Evolutionary conservation across 2,329 filamentous ascomycete genomes (phyloP).

Genomic region (Lachnellula subtilissima): DNA sequence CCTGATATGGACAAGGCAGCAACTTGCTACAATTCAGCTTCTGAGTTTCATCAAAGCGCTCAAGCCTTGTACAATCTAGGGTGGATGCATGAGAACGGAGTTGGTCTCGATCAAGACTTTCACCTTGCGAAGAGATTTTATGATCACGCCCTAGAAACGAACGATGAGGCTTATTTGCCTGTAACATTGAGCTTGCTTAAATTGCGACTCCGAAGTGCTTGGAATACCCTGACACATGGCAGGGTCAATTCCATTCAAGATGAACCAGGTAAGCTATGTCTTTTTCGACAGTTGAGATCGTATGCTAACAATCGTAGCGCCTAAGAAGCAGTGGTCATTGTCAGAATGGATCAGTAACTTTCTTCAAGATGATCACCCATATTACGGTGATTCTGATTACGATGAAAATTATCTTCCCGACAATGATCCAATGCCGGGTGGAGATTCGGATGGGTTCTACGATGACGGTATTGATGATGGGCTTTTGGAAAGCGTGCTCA

Average conservation of each 20-base stretch:
- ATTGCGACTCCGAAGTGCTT: conserved; percentile 78
- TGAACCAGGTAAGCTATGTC: conserved; percentile 63
- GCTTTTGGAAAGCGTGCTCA: conserved; percentile 77
- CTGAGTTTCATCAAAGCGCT: conserved; percentile 85
- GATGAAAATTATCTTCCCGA: conserved; percentile 38
- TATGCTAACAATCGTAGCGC: conserved; percentile 45
- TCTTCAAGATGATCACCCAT: conserved; percentile 58
- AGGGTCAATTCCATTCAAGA: conserved; percentile 87
- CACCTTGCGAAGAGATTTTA: conserved; percentile 97
- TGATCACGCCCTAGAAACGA: conserved; percentile 85
- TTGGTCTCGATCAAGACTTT: conserved; percentile 90
- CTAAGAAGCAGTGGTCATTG: conserved; percentile 69
- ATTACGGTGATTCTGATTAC: conserved; percentile 55
- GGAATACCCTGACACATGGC: conserved; percentile 91
- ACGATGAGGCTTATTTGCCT: conserved; percentile 87
- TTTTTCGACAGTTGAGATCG: neutral
- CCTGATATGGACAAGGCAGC: conserved; percentile 79
- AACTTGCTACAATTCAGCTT: conserved; percentile 86
- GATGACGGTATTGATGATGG: conserved; percentile 71
- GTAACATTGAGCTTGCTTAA: conserved; percentile 86
- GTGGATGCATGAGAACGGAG: conserved; percentile 98
- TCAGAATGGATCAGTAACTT: conserved; percentile 86
- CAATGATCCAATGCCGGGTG: conserved; percentile 52
- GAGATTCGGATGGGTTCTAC: conserved; percentile 49
- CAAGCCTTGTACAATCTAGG: conserved; percentile 96